Evolutionary conservation across 768 basidiomycete species (phyloP).

Genomic region (Holtermanniella nyarrowii): DNA sequence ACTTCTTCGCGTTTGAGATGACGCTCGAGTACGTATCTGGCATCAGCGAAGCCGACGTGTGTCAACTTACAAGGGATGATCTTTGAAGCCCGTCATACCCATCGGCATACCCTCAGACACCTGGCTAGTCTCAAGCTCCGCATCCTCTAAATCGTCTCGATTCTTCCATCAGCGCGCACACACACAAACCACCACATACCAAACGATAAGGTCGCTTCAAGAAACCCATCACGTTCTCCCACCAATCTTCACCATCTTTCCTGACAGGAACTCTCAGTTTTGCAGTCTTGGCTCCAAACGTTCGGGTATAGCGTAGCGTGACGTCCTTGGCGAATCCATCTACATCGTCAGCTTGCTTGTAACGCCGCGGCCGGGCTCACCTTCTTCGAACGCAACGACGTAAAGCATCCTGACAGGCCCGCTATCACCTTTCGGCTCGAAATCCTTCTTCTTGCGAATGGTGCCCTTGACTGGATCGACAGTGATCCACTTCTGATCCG

Average conservation of each 20-base stretch:
- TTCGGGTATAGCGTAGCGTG: constrained; percentile 74
- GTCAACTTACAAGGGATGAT: constrained; percentile 69
- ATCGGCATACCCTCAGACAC: constrained; percentile 87
- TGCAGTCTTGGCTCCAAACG: constrained; percentile 60
- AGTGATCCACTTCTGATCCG: constrained; percentile 82
- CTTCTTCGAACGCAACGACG: constrained; percentile 84
- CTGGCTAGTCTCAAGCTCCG: constrained; percentile 66
- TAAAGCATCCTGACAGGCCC: constrained; percentile 80
- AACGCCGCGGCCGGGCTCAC: constrained; percentile 21
- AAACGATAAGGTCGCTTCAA: constrained; percentile 70
- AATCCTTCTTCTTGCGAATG: constrained; percentile 68
- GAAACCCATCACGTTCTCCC: constrained; percentile 57
- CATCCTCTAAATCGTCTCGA: constrained; percentile 86
- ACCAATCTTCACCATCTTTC: constrained; percentile 70
- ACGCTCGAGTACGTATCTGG: constrained; percentile 69
- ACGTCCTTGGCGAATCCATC: constrained; percentile 87
- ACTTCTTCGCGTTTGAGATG: constrained; percentile 83
- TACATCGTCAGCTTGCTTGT: constrained; percentile 9
- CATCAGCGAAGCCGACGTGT: neutral
- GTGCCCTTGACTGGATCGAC: constrained; percentile 76
- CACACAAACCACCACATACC: constrained; percentile 50
- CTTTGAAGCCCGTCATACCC: constrained; percentile 82
- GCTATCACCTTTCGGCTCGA: constrained; percentile 56
- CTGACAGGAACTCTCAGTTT: constrained; percentile 41
- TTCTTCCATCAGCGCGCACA: constrained; percentile 47